phyloP scores from a whole-genome alignment of 2,329 filamentous ascomycete species.

The Claviceps fusiformis region DNA sequence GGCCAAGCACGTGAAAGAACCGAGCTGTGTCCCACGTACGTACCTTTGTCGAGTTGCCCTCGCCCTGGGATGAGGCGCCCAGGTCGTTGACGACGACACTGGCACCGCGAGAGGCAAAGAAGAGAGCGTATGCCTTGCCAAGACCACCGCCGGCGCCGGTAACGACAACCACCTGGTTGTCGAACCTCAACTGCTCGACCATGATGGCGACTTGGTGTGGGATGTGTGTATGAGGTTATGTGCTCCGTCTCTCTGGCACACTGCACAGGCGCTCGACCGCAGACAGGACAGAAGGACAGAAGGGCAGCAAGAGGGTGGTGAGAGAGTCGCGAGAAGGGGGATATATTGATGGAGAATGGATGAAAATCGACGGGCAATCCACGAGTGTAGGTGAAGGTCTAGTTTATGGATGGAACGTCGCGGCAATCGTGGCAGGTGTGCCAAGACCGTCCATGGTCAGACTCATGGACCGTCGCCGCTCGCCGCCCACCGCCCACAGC shows the following conservation, averaged over 20 bases:
- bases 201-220: conserved; percentile 29
- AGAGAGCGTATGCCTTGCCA: conserved; percentile 71
- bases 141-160: conserved; percentile 71
- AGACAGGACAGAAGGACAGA: not conserved
- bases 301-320: conserved; percentile 2
- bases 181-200: conserved; percentile 60
- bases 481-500: not conserved
- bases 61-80: conserved; percentile 83
- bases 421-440: too few relatives aligned
- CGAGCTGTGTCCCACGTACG: conserved; percentile 5
- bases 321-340: not conserved
- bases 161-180: conserved; percentile 73
- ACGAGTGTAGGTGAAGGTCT: too few relatives aligned
- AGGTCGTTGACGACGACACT: conserved; percentile 96
- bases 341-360: not conserved
- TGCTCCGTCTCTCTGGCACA: not conserved
- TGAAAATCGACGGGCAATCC: too few relatives aligned
- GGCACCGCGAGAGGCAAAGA: conserved; percentile 84
- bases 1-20: not conserved
- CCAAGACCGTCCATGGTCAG: too few relatives aligned
- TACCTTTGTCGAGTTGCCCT: conserved; percentile 78
- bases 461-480: too few relatives aligned
- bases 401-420: too few relatives aligned
- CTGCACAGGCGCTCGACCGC: conserved; percentile 1
- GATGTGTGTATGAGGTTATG: conserved; percentile 3